A percentile compares a stretch with the other conserved stretches of the same genome.
Conservation (phyloP, 371 early-diverging fungal species). For the Amoeboaphelidium occidentale region DNA sequence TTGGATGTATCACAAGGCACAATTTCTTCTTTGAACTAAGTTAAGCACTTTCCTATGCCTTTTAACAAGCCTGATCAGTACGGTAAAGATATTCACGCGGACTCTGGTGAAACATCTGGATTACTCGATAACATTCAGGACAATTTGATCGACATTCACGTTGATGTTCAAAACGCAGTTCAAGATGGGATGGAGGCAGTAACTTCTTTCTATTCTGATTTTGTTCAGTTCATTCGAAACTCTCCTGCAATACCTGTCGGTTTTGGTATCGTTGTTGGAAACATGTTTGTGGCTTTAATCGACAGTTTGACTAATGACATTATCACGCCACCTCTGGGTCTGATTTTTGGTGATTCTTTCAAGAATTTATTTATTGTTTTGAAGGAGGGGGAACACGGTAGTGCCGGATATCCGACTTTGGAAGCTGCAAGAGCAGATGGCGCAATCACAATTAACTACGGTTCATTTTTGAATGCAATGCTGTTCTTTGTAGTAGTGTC, state of each 20-base stretch:
- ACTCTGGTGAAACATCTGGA: too few species aligned
- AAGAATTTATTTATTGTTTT: neutral
- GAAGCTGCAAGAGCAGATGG: neutral
- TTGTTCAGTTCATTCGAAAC: neutral
- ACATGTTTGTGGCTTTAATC: neutral
- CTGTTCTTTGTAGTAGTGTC: neutral
- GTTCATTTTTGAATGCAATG: neutral
- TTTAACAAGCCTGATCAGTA: too few species aligned
- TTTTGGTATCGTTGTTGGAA: neutral
- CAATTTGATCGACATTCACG: too few species aligned
- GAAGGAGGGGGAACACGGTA: neutral
- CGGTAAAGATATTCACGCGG: too few species aligned
- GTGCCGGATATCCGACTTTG: neutral
- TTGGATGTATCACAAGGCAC: too few species aligned
- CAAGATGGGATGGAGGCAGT: neutral
- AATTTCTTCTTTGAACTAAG: too few species aligned
- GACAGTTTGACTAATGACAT: neutral
- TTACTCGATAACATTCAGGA: too few species aligned
- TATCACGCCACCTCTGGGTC: neutral
- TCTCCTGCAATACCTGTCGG: neutral
- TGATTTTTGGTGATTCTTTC: neutral
- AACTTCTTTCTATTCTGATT: neutral
- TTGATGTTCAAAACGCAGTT: neutral
- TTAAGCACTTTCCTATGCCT: too few species aligned
- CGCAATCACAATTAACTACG: neutral